Evolutionary conservation across 2,329 filamentous ascomycete genomes (phyloP).

Genomic region (Lecanicillium sp.): DNA sequence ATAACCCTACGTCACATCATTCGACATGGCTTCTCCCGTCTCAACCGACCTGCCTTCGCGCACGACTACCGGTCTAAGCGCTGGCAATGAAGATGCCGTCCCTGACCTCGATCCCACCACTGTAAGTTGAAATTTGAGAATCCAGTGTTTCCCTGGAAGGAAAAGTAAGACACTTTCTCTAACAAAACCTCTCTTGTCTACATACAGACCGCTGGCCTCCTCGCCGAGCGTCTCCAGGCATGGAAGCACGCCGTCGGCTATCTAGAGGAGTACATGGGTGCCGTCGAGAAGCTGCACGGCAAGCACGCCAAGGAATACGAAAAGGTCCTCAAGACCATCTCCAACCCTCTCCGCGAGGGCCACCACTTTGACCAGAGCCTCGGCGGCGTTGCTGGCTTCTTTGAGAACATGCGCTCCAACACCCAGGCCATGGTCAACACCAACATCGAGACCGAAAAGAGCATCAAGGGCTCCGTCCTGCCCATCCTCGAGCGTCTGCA

Average conservation of each 20-base stretch:
- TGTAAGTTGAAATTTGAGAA: slow-evolving; percentile 39
- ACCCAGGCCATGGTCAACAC: slow-evolving; percentile 85
- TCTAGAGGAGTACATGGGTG: slow-evolving; percentile 79
- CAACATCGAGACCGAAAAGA: slow-evolving; percentile 86
- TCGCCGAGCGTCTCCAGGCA: slow-evolving; percentile 80
- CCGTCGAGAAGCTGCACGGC: slow-evolving; percentile 80
- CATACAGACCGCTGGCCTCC: slow-evolving; percentile 62
- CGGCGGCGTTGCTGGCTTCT: slow-evolving; percentile 82
- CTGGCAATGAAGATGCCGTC: slow-evolving; percentile 47
- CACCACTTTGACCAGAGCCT: slow-evolving; percentile 87
- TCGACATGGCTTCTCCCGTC: slow-evolving; percentile 5
- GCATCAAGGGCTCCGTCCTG: slow-evolving; percentile 74
- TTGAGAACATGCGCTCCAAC: slow-evolving; percentile 89
- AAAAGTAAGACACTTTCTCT: too few relatives aligned
- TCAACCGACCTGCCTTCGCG: slow-evolving; percentile 32
- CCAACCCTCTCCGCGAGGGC: slow-evolving; percentile 75
- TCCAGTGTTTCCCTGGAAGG: too few relatives aligned
- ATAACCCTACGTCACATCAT: too few relatives aligned
- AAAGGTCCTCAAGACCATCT: slow-evolving; percentile 87
- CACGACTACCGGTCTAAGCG: slow-evolving; percentile 36
- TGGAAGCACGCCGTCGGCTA: slow-evolving; percentile 94
- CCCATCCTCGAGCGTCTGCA: slow-evolving; percentile 87
- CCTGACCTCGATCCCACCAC: slow-evolving; percentile 50
- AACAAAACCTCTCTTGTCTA: slow-evolving; percentile 4
- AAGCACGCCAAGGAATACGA: slow-evolving; percentile 90